A percentile compares a stretch with the other conserved stretches of the same genome.
phyloP scores from a whole-genome alignment of 2,329 filamentous ascomycete species.

The Ophiostoma perfectum region DNA sequence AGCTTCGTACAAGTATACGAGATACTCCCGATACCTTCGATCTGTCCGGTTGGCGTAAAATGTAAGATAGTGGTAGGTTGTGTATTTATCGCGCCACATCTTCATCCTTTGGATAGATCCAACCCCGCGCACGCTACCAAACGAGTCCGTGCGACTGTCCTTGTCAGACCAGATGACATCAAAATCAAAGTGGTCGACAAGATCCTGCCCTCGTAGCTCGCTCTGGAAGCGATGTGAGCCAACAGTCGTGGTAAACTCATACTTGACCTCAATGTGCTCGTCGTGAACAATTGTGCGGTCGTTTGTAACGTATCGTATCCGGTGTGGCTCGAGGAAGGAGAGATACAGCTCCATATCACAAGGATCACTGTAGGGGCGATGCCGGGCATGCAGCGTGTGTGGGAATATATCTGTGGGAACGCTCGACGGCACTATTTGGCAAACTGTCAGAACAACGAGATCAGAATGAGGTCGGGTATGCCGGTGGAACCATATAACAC shows the following conservation, averaged over 20 bases:
- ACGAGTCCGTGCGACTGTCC: conserved; percentile 45
- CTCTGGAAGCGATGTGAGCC: conserved; percentile 46
- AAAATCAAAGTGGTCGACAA: conserved; percentile 48
- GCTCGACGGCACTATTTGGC: conserved; percentile 41
- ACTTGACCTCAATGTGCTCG: conserved; percentile 44
- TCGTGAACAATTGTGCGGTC: conserved; percentile 46
- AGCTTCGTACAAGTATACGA: conserved; percentile 44
- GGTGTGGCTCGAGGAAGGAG: conserved; percentile 44
- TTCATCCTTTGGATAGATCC: conserved; percentile 49
- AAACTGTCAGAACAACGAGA: background rate
- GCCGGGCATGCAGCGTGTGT: conserved; percentile 46
- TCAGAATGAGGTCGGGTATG: background rate
- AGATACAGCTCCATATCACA: conserved; percentile 47
- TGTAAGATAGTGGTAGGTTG: conserved; percentile 44
- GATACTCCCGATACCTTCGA: conserved; percentile 44
- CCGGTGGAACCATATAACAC: conserved; percentile 16
- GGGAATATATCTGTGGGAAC: conserved; percentile 43
- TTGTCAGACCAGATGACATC: conserved; percentile 50
- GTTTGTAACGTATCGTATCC: conserved; percentile 44
- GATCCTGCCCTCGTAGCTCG: conserved; percentile 43
- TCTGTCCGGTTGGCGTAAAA: conserved; percentile 43
- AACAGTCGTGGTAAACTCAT: conserved; percentile 47
- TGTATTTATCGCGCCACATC: conserved; percentile 47
- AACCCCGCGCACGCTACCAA: conserved; percentile 47
- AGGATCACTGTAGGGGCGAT: conserved; percentile 47